Evolutionary conservation across 2,329 filamentous ascomycete genomes (phyloP).

Genomic region (Claviceps pusilla): DNA sequence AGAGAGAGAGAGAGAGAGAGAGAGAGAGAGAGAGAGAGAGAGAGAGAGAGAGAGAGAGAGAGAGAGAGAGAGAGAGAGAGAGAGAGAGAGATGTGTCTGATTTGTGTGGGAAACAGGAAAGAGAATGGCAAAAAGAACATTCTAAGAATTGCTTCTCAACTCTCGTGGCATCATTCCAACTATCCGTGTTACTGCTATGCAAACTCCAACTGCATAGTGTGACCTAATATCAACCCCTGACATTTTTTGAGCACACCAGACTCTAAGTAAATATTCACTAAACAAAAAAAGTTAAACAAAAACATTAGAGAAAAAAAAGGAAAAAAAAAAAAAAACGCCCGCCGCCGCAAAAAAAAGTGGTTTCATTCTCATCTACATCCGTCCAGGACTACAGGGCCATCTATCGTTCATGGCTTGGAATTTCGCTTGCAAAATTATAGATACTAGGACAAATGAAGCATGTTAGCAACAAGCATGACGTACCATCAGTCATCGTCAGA

Average conservation of each 20-base stretch:
- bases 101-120: too few relatives aligned
- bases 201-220: not conserved
- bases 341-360: not conserved
- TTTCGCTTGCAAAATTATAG: constrained; percentile 1
- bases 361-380: not conserved
- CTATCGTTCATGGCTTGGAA: not conserved
- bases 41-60: too few relatives aligned
- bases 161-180: not conserved
- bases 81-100: too few relatives aligned
- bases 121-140: too few relatives aligned
- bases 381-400: not conserved
- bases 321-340: not conserved
- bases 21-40: too few relatives aligned
- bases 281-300: not conserved
- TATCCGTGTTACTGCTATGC: not conserved
- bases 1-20: too few relatives aligned
- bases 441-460: not conserved
- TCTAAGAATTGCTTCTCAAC: not conserved
- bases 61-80: too few relatives aligned
- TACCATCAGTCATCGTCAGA: not conserved
- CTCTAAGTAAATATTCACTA: not conserved
- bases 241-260: not conserved
- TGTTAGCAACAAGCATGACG: not conserved
- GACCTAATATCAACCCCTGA: not conserved
- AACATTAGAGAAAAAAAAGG: not conserved